phyloP scores from a whole-genome alignment of 2,329 filamentous ascomycete species.

The Penicillium griseofulvum region DNA sequence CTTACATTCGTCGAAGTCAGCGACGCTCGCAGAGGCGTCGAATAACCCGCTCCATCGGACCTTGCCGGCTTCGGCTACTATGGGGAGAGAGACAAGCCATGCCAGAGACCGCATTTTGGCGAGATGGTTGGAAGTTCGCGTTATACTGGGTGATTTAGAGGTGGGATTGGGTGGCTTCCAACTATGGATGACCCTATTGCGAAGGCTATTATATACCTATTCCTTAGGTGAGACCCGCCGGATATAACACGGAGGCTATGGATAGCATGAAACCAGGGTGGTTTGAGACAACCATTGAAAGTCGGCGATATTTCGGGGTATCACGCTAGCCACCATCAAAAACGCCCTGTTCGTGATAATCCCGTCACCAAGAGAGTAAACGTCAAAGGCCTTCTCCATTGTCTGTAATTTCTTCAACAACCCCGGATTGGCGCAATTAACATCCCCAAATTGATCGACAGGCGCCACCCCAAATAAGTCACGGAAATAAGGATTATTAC shows the following conservation, averaged over 20 bases:
- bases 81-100: conserved; percentile 6
- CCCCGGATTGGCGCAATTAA: background rate
- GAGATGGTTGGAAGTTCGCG: no score
- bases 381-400: background rate
- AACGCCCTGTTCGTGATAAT: background rate
- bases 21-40: conserved; percentile 22
- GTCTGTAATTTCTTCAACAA: no score
- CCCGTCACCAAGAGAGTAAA: background rate
- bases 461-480: background rate
- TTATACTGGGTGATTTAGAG: background rate
- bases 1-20: conserved; percentile 27
- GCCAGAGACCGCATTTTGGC: background rate
- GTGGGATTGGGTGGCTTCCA: background rate
- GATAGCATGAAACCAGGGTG: background rate
- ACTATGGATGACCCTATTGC: background rate
- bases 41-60: conserved; percentile 31
- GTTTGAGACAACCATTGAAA: background rate
- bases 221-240: background rate
- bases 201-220: background rate
- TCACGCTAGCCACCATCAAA: background rate
- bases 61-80: conserved; percentile 17
- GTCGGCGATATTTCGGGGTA: background rate
- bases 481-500: background rate
- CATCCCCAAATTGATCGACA: background rate
- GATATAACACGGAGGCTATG: background rate